Conservation (phyloP, 1,284 basidiomycete species). For the Paramarasmius palmivorus region DNA sequence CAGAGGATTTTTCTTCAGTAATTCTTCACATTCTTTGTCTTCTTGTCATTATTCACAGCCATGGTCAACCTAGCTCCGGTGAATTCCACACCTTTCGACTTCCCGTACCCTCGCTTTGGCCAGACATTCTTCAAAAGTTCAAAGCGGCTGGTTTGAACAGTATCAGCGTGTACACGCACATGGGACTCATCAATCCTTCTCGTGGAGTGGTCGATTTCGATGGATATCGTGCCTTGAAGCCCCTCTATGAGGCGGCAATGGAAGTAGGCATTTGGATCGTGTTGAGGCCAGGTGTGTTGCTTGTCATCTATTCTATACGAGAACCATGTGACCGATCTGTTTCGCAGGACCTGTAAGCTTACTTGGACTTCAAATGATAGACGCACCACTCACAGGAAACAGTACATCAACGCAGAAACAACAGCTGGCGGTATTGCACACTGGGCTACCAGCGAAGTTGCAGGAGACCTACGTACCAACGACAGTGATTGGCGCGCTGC, state of each 20-base stretch:
- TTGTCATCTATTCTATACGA: no score
- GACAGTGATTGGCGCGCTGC: conserved; percentile 65
- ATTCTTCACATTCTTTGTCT: no score
- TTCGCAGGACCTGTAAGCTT: conserved; percentile 32
- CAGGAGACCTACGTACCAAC: conserved; percentile 68
- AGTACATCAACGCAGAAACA: conserved; percentile 81
- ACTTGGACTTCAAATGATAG: no score
- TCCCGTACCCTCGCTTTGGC: conserved; percentile 16
- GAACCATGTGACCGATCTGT: no score
- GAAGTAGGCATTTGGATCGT: conserved; percentile 10
- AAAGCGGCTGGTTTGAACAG: conserved; percentile 17
- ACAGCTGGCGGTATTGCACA: conserved; percentile 80
- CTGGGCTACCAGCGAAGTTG: conserved; percentile 72
- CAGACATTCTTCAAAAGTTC: conserved; percentile 16
- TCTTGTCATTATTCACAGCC: no score
- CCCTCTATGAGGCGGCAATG: conserved; percentile 7
- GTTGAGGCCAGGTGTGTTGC: conserved; percentile 2
- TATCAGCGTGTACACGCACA: conserved; percentile 6
- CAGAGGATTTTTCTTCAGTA: no score
- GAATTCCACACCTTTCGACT: conserved; percentile 15
- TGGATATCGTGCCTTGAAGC: conserved; percentile 4
- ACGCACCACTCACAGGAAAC: not conserved
- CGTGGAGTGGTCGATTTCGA: conserved; percentile 2
- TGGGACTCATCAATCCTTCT: conserved; percentile 7
- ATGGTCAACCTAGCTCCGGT: conserved; percentile 2